Evolutionary conservation across 805 yeast genomes (phyloP), one percentile per base, ranked within the genome.

Genomic region (Nakazawaea ambrosiae): DNA sequence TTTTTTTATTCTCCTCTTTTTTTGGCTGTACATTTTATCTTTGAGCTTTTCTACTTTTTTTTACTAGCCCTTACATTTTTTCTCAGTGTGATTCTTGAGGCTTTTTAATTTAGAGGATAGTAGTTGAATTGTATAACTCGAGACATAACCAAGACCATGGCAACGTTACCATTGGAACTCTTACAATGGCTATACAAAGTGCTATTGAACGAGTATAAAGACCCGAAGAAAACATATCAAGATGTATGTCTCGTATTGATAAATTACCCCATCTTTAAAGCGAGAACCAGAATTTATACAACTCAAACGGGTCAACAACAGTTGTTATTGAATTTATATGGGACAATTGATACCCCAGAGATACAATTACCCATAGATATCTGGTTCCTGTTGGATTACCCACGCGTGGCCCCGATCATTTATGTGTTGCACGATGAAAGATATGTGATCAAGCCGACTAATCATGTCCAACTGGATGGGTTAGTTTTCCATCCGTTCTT

Each of bases 321-420:
- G 16, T 63, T 87, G 15, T 60, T 87, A 34, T 60, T 88, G 9
- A 77, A 78, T 42, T 43, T 89, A 2, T 69, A 69, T 46, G 96
- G 96, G 0, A 58, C 68, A 0, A 46, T 80, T 4, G 68, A 69
- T 2, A 53, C 59, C 1, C 29, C 45, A 4, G 53, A 58, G 10
- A 61, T 66, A 44, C 57, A 61, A n/a, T 58, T 73, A 14, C 89
- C 88, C 0, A 49, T 87, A 10, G 77, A 76, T 37, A 55, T 88
- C 4, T 87, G 95, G 95, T 50, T 89, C 4, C 95, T 95, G 0
- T 66, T 68, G 20, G 63, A 66, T 18, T 88, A 83, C 46, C 96
- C 96, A 0, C 47, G 50, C n/a, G 63, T 60, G 3, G 68, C 80
- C 1, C 97, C 97, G 0, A 48, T 75, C n/a, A 69, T 76, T 1